Conservation (phyloP, 805 yeast genomes). For the Jamesozyma gamospora region DNA sequence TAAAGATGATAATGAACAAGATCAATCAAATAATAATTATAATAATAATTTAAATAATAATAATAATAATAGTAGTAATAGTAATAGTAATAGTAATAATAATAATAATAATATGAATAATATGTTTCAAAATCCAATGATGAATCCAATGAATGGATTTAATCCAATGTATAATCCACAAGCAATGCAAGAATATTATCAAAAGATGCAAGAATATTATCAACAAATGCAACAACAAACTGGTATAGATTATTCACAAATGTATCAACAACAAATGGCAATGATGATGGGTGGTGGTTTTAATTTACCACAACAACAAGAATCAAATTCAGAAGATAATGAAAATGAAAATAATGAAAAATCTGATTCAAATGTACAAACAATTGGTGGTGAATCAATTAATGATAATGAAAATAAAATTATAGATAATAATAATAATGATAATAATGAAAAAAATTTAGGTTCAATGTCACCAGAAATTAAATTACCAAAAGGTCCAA, state of each 20-base stretch:
- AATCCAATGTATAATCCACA: conserved; percentile 36
- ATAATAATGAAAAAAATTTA: conserved; percentile 13
- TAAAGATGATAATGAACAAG: conserved; percentile 17
- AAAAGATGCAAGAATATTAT: conserved; percentile 47
- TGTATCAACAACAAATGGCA: conserved; percentile 29
- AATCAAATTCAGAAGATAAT: conserved; percentile 1
- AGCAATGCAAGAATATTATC: conserved; percentile 56
- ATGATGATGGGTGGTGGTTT: conserved; percentile 17
- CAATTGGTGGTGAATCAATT: conserved; percentile 20
- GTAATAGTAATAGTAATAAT: conserved; percentile 15
- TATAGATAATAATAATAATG: neutral
- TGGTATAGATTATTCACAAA: conserved; percentile 28
- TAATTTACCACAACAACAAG: conserved; percentile 11
- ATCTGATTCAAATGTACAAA: conserved; percentile 20
- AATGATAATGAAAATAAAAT: conserved; percentile 1
- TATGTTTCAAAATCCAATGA: conserved; percentile 24
- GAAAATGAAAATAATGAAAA: conserved; percentile 1
- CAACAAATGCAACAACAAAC: conserved; percentile 30
- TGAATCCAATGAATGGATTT: conserved; percentile 27
- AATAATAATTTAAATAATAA: conserved; percentile 12
- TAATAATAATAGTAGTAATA: conserved; percentile 12
- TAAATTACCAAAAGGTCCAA: conserved; percentile 45
- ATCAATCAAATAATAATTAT: conserved; percentile 7
- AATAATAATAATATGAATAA: conserved; percentile 12
- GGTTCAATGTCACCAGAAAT: conserved; percentile 25